Evolutionary conservation across 352 stramenopile genomes (phyloP), one percentile per base, ranked within the genome.

Genomic region (Phytophthora nicotianae): DNA sequence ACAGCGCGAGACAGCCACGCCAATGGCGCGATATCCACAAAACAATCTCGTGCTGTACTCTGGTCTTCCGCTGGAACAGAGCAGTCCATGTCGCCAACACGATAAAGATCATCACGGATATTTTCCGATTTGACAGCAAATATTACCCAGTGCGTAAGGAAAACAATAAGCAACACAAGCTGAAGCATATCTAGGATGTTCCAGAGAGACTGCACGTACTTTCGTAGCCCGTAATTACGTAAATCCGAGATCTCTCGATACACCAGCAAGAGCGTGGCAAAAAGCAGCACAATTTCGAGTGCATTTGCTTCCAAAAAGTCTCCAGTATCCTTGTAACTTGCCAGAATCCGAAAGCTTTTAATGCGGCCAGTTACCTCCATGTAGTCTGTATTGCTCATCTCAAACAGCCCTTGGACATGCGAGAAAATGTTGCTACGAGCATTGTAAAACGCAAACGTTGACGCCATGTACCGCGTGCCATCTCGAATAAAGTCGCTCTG

Each of bases 381-480:
- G 62, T 91, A 89, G 37, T 91, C 82, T 8, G 84, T 91, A 50
- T 88, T 81, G 23, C 76, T 89, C 68, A 91, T 82, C 55, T 93
- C 84, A 37, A 91, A 89, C 0, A 93, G 66, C 16, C 69, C 80
- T 26, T 91, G 79, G 3, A 93, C 65, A 38, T 84, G 72, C 3
- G 80, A 89, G 56, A 93, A 93, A n/a, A 93, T 83, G 33, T 84
- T 79, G 32, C 80, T 89, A n/a, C 68, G 81, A 42, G 79, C 72
- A 49, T 93, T 93, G 72, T 90, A 93, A 49, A 91, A 83, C 17
- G 74, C 74, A 60, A 86, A 89, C 4, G 72, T 84, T 2, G 75
- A 66, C 4, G 42, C 68, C n/a, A 93, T 68, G 37, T 93, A 93
- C 11, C 84, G 72, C 21, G 81, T 81, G 26, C 65, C 72, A 57